A percentile compares a stretch with the other conserved stretches of the same genome.
phyloP scores from a whole-genome alignment of 176 grass and related monocot genomes.

The Olyra latifolia region DNA sequence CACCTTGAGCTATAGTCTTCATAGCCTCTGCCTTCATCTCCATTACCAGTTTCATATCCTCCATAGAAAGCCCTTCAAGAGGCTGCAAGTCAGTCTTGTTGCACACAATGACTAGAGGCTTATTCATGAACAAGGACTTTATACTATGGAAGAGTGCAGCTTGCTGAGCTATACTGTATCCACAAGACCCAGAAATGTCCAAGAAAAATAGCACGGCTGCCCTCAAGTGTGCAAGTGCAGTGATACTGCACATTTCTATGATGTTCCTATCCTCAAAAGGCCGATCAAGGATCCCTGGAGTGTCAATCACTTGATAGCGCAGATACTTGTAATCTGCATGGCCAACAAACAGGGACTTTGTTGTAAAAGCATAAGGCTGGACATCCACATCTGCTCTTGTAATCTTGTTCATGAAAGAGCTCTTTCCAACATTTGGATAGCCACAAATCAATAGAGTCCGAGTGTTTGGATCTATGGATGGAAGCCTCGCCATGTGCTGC shows the following conservation, averaged over 20 bases:
- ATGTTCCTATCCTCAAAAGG: conserved; percentile 65
- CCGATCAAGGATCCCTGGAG: conserved; percentile 75
- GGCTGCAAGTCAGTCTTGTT: conserved; percentile 82
- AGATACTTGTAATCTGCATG: conserved; percentile 89
- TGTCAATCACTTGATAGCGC: conserved; percentile 82
- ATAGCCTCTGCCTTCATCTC: conserved; percentile 60
- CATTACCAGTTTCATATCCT: conserved; percentile 71
- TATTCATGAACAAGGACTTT: conserved; percentile 82
- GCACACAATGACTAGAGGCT: conserved; percentile 73
- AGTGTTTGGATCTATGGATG: conserved; percentile 74
- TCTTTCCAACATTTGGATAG: conserved; percentile 60
- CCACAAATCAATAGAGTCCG: conserved; percentile 62
- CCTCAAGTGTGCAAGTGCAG: conserved; percentile 56
- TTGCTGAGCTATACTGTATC: conserved; percentile 72
- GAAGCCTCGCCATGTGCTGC: conserved; percentile 75
- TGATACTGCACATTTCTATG: conserved; percentile 65
- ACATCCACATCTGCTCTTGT: conserved; percentile 81
- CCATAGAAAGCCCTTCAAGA: conserved; percentile 62
- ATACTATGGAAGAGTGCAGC: conserved; percentile 82
- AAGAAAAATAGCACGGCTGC: conserved; percentile 65
- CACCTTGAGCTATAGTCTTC: conserved; percentile 52
- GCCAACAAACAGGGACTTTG: conserved; percentile 59
- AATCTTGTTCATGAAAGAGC: conserved; percentile 80
- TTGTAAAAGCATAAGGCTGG: conserved; percentile 65
- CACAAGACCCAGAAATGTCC: conserved; percentile 80